phyloP scores from a whole-genome alignment of 495 filamentous ascomycete genomes.

The Aspergillus cristatus region DNA sequence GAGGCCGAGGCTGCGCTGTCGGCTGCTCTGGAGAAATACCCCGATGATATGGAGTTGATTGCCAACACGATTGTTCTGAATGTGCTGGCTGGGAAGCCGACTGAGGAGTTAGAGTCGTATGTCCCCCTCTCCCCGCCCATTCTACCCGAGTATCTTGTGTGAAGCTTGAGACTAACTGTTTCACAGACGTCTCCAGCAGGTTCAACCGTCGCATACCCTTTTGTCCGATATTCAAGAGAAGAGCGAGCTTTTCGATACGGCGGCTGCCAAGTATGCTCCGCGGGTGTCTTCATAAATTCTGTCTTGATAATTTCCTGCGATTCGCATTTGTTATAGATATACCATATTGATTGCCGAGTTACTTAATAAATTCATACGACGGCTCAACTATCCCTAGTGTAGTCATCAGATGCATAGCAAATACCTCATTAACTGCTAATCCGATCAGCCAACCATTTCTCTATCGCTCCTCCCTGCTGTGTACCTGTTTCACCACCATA shows the following conservation, averaged over 20 bases:
- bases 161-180: conserved; percentile 6
- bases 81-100: conserved; percentile 61
- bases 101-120: conserved; percentile 51
- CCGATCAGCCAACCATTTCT: conserved; percentile 25
- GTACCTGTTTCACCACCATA: conserved; percentile 15
- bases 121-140: conserved; percentile 7
- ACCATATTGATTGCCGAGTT: conserved; percentile 1
- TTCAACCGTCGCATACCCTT: conserved; percentile 53
- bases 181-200: conserved; percentile 47
- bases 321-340: not conserved
- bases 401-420: too few species aligned
- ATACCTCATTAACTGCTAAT: too few species aligned
- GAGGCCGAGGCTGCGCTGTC: conserved; percentile 84
- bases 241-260: conserved; percentile 67
- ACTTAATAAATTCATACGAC: conserved; percentile 13
- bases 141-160: not conserved
- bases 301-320: conserved; percentile 7
- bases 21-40: conserved; percentile 66
- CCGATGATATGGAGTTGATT: conserved; percentile 60
- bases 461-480: conserved; percentile 18
- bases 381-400: conserved; percentile 4
- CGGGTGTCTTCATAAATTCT: conserved; percentile 52
- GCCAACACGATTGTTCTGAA: conserved; percentile 75
- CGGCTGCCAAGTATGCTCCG: conserved; percentile 66
- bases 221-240: conserved; percentile 66